Percentiles rank a stretch among this genome's conserved stretches.
Conservation (phyloP, 495 filamentous ascomycete genomes). For the Hypomontagnella monticulosa region DNA sequence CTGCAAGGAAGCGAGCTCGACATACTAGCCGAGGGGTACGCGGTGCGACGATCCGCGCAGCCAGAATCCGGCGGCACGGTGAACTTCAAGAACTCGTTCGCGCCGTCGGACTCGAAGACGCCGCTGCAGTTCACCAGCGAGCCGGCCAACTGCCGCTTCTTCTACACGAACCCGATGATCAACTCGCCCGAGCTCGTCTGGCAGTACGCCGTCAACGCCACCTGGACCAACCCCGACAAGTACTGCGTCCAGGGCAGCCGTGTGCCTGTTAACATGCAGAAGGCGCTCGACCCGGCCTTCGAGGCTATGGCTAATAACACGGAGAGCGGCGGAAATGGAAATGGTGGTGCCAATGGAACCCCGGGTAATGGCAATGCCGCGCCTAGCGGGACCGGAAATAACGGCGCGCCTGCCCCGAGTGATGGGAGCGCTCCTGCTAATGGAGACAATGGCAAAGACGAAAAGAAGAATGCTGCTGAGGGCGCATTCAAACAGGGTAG, state of each 20-base stretch:
- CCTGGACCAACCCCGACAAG: slow-evolving; percentile 80
- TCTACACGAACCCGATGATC: slow-evolving; percentile 60
- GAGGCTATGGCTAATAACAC: not conserved
- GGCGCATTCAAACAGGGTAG: not conserved
- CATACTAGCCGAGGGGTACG: slow-evolving; percentile 31
- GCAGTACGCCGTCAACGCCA: slow-evolving; percentile 64
- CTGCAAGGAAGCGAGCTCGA: slow-evolving; percentile 37
- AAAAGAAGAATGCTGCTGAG: slow-evolving; percentile 9
- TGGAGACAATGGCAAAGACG: not conserved
- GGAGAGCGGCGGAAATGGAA: not conserved
- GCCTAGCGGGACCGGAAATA: too few relatives aligned
- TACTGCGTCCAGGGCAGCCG: slow-evolving; percentile 30
- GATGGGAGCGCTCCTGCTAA: too few relatives aligned
- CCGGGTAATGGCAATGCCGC: too few relatives aligned
- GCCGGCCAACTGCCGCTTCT: slow-evolving; percentile 63
- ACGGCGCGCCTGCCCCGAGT: too few relatives aligned
- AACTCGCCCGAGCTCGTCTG: slow-evolving; percentile 54
- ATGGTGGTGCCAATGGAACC: not conserved
- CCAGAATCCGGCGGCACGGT: slow-evolving; percentile 28
- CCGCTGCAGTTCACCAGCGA: slow-evolving; percentile 65
- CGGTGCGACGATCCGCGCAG: slow-evolving; percentile 3
- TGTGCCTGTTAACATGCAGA: slow-evolving; percentile 1
- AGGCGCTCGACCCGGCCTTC: slow-evolving; percentile 24
- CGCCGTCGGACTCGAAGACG: slow-evolving; percentile 39
- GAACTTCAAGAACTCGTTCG: slow-evolving; percentile 52